These are phyloP conservation scores for Neoboletus subvelutipes DNA, from an alignment of 768 basidiomycete species.

Conservation along the genomic window DNA sequence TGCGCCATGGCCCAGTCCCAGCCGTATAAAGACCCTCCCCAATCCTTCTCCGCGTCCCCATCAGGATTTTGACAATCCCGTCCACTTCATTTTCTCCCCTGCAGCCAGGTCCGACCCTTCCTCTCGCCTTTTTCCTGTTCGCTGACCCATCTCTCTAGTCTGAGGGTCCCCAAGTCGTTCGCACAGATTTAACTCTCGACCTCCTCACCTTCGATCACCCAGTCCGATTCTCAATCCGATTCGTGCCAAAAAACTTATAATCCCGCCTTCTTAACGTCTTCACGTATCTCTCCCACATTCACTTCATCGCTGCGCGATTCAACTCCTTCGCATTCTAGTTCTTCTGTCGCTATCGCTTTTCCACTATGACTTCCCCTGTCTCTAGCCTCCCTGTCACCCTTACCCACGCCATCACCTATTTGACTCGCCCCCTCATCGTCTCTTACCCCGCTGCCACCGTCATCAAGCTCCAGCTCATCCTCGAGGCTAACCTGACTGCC, in stretches of 20 bases:
- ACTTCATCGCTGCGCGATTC: constrained; percentile 35
- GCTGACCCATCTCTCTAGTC: constrained; percentile 23
- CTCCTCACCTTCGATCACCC: constrained; percentile 19
- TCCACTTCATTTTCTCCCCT: constrained; percentile 11
- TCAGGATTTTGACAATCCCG: constrained; percentile 40
- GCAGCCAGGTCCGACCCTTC: constrained; percentile 30
- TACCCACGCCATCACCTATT: constrained; percentile 70
- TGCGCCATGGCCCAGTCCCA: constrained; percentile 4
- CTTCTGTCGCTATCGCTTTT: constrained; percentile 7
- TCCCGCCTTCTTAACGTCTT: constrained; percentile 22
- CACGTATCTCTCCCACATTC: constrained; percentile 27
- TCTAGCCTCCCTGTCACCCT: constrained; percentile 64
- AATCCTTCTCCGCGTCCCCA: constrained; percentile 5
- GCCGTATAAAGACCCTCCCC: constrained; percentile 27
- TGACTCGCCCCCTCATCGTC: constrained; percentile 62
- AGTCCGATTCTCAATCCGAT: constrained; percentile 28
- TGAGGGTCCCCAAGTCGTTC: constrained; percentile 22
- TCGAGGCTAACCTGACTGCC: constrained; percentile 71
- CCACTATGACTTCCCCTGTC: constrained; percentile 35
- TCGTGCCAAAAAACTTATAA: constrained; percentile 5
- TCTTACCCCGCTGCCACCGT: constrained; percentile 60
- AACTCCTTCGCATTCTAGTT: constrained; percentile 22
- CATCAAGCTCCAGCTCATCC: constrained; percentile 66
- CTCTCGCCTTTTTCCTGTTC: neutral
- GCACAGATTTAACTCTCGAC: neutral